Percentiles rank a stretch among this genome's conserved stretches.
These are phyloP conservation scores for Hypholoma sublateritium DNA, from an alignment of 768 basidiomycete genomes.

Conservation along the genomic window DNA sequence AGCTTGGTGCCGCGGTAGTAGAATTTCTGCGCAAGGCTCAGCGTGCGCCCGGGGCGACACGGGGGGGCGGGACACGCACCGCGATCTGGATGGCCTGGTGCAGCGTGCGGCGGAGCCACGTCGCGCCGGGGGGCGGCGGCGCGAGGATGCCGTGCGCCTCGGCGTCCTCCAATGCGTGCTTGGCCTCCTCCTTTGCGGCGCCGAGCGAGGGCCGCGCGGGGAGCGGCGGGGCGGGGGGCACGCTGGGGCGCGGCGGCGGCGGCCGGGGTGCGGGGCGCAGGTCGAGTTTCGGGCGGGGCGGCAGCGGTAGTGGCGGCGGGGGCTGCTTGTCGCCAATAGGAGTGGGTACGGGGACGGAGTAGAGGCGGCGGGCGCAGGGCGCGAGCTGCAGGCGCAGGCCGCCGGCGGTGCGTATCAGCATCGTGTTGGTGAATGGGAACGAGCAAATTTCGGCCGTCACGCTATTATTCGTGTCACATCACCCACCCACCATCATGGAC, in stretches of 20 bases:
- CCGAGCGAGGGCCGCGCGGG: slow-evolving; percentile 21
- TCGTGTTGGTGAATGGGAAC: not conserved
- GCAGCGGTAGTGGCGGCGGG: slow-evolving; percentile 9
- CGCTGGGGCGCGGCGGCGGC: slow-evolving; percentile 15
- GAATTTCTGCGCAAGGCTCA: slow-evolving; percentile 59
- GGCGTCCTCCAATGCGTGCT: slow-evolving; percentile 66
- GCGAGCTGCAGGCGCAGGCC: not conserved
- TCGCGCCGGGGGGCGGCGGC: slow-evolving; percentile 64
- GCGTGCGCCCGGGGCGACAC: not conserved
- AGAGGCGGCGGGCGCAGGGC: slow-evolving; percentile 11
- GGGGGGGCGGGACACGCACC: slow-evolving; percentile 23
- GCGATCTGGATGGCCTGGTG: slow-evolving; percentile 50
- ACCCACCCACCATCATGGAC: slow-evolving; percentile 1
- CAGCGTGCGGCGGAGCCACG: slow-evolving; percentile 48
- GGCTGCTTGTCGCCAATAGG: slow-evolving; percentile 3
- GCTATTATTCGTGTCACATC: slow-evolving; percentile 3
- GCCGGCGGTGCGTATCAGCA: slow-evolving; percentile 15
- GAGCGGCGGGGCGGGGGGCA: slow-evolving; percentile 17
- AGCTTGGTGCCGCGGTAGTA: slow-evolving; percentile 77
- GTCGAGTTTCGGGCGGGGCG: slow-evolving; percentile 46
- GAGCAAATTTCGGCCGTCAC: slow-evolving; percentile 8
- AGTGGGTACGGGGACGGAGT: slow-evolving; percentile 18
- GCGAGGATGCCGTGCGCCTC: slow-evolving; percentile 64
- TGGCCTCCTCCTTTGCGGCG: slow-evolving; percentile 48
- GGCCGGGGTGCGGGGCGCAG: slow-evolving; percentile 58